Evolutionary conservation across 1,284 basidiomycete species (phyloP).

Genomic region (Entoloma clypeatum): DNA sequence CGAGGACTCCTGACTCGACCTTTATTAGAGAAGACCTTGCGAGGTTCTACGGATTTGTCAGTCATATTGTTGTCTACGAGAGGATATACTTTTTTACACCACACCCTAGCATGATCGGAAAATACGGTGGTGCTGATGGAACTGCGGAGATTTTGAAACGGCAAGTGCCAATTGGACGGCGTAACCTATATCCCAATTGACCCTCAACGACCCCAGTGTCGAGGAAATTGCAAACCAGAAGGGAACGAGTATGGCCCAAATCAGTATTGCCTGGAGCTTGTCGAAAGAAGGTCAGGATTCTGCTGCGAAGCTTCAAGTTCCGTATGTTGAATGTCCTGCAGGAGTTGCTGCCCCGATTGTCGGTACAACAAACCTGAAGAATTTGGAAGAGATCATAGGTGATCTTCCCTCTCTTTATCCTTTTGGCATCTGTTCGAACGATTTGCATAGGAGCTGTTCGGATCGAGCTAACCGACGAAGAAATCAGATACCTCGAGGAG

Average conservation of each 20-base stretch:
- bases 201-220: too few relatives aligned
- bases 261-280: conserved; percentile 56
- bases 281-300: conserved; percentile 30
- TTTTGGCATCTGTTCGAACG: background rate
- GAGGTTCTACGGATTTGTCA: conserved; percentile 33
- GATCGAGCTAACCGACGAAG: conserved; percentile 47
- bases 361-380: conserved; percentile 51
- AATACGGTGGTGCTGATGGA: conserved; percentile 7
- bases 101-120: conserved; percentile 7
- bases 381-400: conserved; percentile 50
- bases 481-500: conserved; percentile 46
- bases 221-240: conserved; percentile 51
- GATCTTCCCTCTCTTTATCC: conserved; percentile 11
- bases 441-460: conserved; percentile 33
- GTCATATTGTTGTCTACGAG: conserved; percentile 7
- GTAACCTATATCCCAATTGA: background rate
- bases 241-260: conserved; percentile 54
- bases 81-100: too few relatives aligned
- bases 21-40: conserved; percentile 26
- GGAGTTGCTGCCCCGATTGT: conserved; percentile 55
- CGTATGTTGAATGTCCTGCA: conserved; percentile 11
- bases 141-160: conserved; percentile 16
- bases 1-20: conserved; percentile 46
- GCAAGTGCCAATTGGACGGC: conserved; percentile 3
- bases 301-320: too few relatives aligned